A percentile compares a stretch with the other conserved stretches of the same genome.
phyloP scores from a whole-genome alignment of 345 rosid species.

The Brassica rapa region DNA sequence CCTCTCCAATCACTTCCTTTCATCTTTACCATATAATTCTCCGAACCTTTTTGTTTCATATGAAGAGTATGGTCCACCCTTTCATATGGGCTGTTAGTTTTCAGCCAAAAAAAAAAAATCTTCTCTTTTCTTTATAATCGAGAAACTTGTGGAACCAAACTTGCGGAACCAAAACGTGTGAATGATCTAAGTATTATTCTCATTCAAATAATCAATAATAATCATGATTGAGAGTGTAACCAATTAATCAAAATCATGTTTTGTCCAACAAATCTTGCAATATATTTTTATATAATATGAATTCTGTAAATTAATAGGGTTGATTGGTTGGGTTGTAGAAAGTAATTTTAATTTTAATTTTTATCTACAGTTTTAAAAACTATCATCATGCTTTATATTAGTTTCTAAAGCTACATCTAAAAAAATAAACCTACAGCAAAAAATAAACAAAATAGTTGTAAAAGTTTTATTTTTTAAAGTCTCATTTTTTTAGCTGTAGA shows the following conservation, averaged over 20 bases:
- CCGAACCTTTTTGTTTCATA: neutral
- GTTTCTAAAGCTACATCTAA: too few relatives aligned
- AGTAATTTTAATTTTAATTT: too few relatives aligned
- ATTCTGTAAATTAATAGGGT: neutral
- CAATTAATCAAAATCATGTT: too few relatives aligned
- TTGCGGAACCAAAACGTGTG: neutral
- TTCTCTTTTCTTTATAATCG: neutral
- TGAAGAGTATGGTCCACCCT: slow-evolving; percentile 31
- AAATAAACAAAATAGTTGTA: too few relatives aligned
- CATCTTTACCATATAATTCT: slow-evolving; percentile 30
- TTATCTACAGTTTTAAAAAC: too few relatives aligned
- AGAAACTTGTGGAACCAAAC: slow-evolving; percentile 1
- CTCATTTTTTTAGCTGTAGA: too few relatives aligned
- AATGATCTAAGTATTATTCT: neutral
- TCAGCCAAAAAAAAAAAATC: neutral
- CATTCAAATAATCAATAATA: neutral
- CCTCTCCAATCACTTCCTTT: slow-evolving; percentile 32
- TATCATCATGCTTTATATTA: too few relatives aligned
- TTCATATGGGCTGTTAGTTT: neutral
- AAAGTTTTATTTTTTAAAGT: too few relatives aligned
- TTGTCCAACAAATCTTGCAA: neutral
- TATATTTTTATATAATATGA: neutral
- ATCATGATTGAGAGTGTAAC: neutral
- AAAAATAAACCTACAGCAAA: too few relatives aligned
- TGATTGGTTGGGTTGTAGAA: too few relatives aligned